Conservation (phyloP, 2,329 filamentous ascomycete genomes). For the Monosporascus sp. region DNA sequence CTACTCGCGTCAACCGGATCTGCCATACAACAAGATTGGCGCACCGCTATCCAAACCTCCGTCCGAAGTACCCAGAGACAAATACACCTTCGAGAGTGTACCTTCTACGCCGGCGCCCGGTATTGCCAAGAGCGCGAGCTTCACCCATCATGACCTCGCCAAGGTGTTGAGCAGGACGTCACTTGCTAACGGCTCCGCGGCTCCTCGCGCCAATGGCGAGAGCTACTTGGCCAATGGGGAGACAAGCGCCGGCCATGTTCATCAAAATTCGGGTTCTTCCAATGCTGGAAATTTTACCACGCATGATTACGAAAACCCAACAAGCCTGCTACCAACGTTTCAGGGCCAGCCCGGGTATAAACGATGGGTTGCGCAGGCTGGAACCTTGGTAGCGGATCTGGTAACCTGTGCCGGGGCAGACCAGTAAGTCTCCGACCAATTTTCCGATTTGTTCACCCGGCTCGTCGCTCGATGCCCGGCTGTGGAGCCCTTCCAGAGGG, state of each 20-base stretch:
- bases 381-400: constrained; percentile 88
- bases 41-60: constrained; percentile 75
- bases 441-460: not conserved
- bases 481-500: not conserved
- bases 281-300: constrained; percentile 49
- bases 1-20: constrained; percentile 92
- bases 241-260: constrained; percentile 28
- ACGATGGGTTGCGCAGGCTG: constrained; percentile 97
- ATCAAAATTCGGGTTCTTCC: constrained; percentile 33
- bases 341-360: constrained; percentile 90
- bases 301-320: constrained; percentile 59
- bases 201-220: constrained; percentile 21
- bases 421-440: constrained; percentile 53
- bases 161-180: constrained; percentile 66
- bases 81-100: constrained; percentile 87
- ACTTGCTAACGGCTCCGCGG: constrained; percentile 46
- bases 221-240: constrained; percentile 24
- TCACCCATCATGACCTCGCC: constrained; percentile 67
- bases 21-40: constrained; percentile 93
- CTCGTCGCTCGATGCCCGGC: not conserved
- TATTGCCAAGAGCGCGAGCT: constrained; percentile 58
- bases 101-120: constrained; percentile 78
- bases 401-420: constrained; percentile 93
- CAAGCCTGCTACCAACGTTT: constrained; percentile 48
- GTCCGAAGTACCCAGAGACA: constrained; percentile 44